Percentiles rank a stretch among this genome's conserved stretches.
Evolutionary conservation across 805 yeast species (phyloP).

Genomic region (Scheffersomyces spartinae): DNA sequence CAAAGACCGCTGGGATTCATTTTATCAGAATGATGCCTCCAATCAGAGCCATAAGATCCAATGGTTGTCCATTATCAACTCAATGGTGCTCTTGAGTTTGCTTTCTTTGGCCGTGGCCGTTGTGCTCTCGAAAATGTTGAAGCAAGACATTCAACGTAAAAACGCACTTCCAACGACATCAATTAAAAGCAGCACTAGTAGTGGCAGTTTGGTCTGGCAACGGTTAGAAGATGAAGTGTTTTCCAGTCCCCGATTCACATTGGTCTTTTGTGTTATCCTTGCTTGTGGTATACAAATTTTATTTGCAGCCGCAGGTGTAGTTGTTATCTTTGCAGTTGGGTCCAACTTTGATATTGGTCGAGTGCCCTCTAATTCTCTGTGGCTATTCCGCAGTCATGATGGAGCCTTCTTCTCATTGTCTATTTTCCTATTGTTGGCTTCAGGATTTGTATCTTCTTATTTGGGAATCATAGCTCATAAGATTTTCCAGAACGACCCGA

Average conservation of each 20-base stretch:
- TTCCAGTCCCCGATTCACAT: constrained; percentile 36
- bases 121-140: constrained; percentile 46
- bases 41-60: constrained; percentile 42
- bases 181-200: no score
- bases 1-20: constrained; percentile 64
- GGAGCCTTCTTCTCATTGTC: constrained; percentile 59
- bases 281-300: constrained; percentile 70
- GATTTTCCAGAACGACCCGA: no score
- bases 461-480: constrained; percentile 54
- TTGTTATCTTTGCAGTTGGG: constrained; percentile 45
- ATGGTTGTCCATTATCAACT: constrained; percentile 68
- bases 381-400: constrained; percentile 48
- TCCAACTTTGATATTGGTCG: no score
- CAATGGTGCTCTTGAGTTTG: constrained; percentile 51
- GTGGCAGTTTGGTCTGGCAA: no score
- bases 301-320: constrained; percentile 52
- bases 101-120: constrained; percentile 55
- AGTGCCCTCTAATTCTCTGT: no score
- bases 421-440: constrained; percentile 45
- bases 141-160: constrained; percentile 33
- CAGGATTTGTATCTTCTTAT: constrained; percentile 69
- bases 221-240: constrained; percentile 42
- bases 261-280: constrained; percentile 42
- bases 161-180: no score
- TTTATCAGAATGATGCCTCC: constrained; percentile 42